Evolutionary conservation across 2,329 filamentous ascomycete genomes (phyloP).

Genomic region (Exophiala mesophila): DNA sequence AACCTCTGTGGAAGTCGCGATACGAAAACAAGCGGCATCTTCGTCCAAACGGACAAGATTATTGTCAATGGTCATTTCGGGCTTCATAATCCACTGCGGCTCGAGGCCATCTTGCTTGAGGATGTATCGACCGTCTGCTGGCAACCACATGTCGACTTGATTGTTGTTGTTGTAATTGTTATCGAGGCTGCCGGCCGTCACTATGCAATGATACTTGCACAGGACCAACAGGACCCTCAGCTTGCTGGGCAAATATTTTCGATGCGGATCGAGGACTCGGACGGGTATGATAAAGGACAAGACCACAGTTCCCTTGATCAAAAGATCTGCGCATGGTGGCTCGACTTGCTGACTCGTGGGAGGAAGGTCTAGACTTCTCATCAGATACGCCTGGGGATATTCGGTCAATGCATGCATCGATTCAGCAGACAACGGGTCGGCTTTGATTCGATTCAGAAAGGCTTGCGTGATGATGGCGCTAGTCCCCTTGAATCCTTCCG

Average conservation of each 20-base stretch:
- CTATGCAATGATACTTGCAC: background rate
- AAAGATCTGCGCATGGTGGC: background rate
- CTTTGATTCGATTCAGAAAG: background rate
- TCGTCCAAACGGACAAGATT: no score
- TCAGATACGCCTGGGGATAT: background rate
- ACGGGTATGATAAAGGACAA: background rate
- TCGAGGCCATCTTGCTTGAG: background rate
- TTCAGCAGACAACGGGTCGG: background rate
- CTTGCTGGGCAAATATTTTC: background rate
- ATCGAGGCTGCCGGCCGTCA: background rate
- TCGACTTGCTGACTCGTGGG: background rate
- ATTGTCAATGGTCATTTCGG: no score
- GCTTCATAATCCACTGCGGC: background rate
- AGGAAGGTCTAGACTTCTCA: background rate
- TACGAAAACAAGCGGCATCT: no score
- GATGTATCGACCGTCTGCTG: background rate
- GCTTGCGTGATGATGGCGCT: background rate
- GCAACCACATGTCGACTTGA: background rate
- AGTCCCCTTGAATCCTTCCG: background rate
- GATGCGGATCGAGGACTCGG: background rate
- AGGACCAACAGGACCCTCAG: background rate
- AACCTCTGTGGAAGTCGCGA: no score
- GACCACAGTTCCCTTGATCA: background rate
- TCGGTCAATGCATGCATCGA: background rate
- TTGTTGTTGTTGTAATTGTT: background rate